These are phyloP conservation scores for Medicago arabica DNA, from an alignment of 306 rosid genomes.

Conservation along the genomic window DNA sequence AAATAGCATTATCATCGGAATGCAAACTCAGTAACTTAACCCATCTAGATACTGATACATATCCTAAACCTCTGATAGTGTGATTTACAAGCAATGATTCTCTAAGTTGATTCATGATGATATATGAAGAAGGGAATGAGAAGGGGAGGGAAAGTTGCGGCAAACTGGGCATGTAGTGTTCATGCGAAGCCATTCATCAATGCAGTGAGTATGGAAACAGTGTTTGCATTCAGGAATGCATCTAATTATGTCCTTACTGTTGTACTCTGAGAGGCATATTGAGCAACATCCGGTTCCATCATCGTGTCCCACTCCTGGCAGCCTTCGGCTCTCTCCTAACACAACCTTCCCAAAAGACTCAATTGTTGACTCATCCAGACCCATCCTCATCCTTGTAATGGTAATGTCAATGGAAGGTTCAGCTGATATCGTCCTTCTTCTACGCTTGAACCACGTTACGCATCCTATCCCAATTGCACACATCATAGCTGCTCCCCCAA, in stretches of 20 bases:
- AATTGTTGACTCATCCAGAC: conserved; percentile 69
- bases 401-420: not conserved
- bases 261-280: conserved; percentile 75
- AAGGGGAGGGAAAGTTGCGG: conserved; percentile 61
- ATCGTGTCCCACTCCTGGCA: conserved; percentile 57
- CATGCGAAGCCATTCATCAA: conserved; percentile 75
- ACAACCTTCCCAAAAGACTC: conserved; percentile 70
- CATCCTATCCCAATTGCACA: conserved; percentile 54
- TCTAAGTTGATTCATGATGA: not conserved
- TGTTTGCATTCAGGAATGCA: conserved; percentile 80
- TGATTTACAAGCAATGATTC: not conserved
- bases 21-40: not conserved
- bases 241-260: conserved; percentile 63
- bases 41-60: not conserved
- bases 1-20: not conserved
- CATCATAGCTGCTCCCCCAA: conserved; percentile 52
- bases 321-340: conserved; percentile 67
- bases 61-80: not conserved
- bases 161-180: conserved; percentile 71
- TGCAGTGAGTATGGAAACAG: conserved; percentile 76
- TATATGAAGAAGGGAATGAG: conserved; percentile 39
- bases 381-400: conserved; percentile 31
- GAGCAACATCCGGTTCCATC: conserved; percentile 54
- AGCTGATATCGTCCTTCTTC: conserved; percentile 27
- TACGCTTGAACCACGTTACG: conserved; percentile 43